phyloP scores from a whole-genome alignment of 352 stramenopile genomes.

The Globisporangium iwayamae region DNA sequence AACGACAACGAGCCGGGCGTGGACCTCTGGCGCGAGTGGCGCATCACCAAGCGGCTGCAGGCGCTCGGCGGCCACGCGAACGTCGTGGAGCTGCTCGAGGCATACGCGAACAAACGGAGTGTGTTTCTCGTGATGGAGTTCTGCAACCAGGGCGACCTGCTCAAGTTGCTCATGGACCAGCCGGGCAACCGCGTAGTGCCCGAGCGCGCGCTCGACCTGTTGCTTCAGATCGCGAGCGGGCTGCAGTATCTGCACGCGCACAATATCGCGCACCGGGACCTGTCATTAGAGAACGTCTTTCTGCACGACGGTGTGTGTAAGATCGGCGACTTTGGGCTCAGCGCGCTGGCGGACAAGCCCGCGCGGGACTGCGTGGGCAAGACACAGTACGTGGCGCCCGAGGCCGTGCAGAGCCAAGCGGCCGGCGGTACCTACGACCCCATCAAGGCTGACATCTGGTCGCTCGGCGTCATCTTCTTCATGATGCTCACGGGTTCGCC shows the following conservation, averaged over 20 bases:
- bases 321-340: conserved; percentile 54
- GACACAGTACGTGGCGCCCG: conserved; percentile 62
- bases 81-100: conserved; percentile 11
- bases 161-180: conserved; percentile 11
- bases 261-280: conserved; percentile 43
- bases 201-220: conserved; percentile 7
- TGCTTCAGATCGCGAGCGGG: conserved; percentile 13
- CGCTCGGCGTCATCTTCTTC: conserved; percentile 65
- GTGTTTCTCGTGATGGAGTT: conserved; percentile 18
- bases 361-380: conserved; percentile 29
- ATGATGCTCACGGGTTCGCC: conserved; percentile 67
- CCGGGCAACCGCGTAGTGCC: background rate
- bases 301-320: conserved; percentile 42
- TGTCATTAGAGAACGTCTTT: conserved; percentile 68
- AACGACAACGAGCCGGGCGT: background rate
- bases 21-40: conserved; percentile 18
- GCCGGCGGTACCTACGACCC: conserved; percentile 41
- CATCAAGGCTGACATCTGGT: conserved; percentile 61
- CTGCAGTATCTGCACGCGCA: conserved; percentile 17
- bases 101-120: conserved; percentile 13
- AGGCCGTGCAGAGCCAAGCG: conserved; percentile 33
- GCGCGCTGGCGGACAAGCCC: conserved; percentile 16
- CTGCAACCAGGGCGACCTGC: conserved; percentile 17
- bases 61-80: conserved; percentile 12
- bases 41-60: conserved; percentile 17